These are phyloP conservation scores for Chrysoporthe deuterocubensis DNA, from an alignment of 2,329 filamentous ascomycete species.

Conservation along the genomic window DNA sequence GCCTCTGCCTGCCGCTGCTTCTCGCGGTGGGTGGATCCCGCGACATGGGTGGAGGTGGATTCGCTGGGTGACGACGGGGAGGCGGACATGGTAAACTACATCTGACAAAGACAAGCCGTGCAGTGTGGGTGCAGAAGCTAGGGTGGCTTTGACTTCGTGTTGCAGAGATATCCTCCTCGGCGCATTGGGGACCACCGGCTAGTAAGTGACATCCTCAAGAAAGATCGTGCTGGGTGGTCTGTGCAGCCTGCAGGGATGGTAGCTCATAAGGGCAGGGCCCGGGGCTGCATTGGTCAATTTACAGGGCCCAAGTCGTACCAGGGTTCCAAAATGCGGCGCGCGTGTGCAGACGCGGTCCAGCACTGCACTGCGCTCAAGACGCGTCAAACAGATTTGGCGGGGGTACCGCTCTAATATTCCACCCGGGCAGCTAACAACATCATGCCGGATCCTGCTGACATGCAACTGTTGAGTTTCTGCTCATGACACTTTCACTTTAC, in stretches of 20 bases:
- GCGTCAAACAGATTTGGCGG: slow-evolving; percentile 26
- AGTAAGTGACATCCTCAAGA: slow-evolving; percentile 11
- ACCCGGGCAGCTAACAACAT: slow-evolving; percentile 17
- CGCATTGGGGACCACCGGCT: not conserved
- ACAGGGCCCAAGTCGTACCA: not conserved
- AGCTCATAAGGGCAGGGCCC: slow-evolving; percentile 6
- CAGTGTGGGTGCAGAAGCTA: not conserved
- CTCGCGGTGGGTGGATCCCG: not conserved
- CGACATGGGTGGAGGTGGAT: slow-evolving; percentile 2
- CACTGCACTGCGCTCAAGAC: slow-evolving; percentile 19
- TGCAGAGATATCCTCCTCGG: not conserved
- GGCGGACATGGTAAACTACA: slow-evolving; percentile 16
- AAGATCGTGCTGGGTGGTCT: slow-evolving; percentile 20
- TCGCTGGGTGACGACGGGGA: slow-evolving; percentile 9
- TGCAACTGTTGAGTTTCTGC: slow-evolving; percentile 13
- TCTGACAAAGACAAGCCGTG: not conserved
- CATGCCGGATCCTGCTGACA: slow-evolving; percentile 20
- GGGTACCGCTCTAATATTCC: slow-evolving; percentile 24
- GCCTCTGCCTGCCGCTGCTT: slow-evolving; percentile 14
- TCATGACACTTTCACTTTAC: slow-evolving; percentile 8
- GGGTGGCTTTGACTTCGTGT: not conserved
- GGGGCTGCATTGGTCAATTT: not conserved
- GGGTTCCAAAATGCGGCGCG: slow-evolving; percentile 17
- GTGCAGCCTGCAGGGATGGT: slow-evolving; percentile 25
- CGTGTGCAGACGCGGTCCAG: slow-evolving; percentile 28